These are phyloP conservation scores for Umbelopsis sp. DNA, from an alignment of 192 early-diverging fungal species.

Conservation along the genomic window DNA sequence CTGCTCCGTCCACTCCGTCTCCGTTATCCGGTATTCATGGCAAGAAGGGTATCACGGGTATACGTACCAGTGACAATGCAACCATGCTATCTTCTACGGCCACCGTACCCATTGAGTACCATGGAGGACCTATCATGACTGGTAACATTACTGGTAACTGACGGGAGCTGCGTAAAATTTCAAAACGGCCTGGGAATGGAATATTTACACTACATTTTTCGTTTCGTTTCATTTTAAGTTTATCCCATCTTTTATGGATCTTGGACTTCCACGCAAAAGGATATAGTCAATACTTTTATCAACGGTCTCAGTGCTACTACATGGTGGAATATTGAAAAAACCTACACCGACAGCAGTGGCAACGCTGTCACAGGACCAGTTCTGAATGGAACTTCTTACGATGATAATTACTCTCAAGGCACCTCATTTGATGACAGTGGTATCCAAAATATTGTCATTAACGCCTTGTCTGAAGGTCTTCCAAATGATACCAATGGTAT, in stretches of 20 bases:
- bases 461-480: slow-evolving; percentile 16
- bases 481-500: slow-evolving; percentile 20
- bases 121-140: slow-evolving; percentile 11
- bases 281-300: slow-evolving; percentile 6
- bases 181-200: no score
- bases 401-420: slow-evolving; percentile 22
- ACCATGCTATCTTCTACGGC: neutral
- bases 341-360: slow-evolving; percentile 9
- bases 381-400: neutral
- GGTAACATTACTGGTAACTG: neutral
- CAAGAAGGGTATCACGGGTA: neutral
- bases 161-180: no score
- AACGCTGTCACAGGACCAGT: neutral
- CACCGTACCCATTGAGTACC: neutral
- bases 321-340: slow-evolving; percentile 25
- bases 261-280: slow-evolving; percentile 27
- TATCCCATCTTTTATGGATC: slow-evolving; percentile 42
- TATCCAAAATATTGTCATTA: slow-evolving; percentile 10
- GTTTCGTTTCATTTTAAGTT: slow-evolving; percentile 17
- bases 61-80: neutral
- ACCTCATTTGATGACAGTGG: neutral
- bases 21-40: neutral
- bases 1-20: neutral
- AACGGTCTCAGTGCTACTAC: neutral
- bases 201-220: neutral